phyloP scores from a whole-genome alignment of 1,284 basidiomycete species.

The Microbotryum silenes-acaulis region DNA sequence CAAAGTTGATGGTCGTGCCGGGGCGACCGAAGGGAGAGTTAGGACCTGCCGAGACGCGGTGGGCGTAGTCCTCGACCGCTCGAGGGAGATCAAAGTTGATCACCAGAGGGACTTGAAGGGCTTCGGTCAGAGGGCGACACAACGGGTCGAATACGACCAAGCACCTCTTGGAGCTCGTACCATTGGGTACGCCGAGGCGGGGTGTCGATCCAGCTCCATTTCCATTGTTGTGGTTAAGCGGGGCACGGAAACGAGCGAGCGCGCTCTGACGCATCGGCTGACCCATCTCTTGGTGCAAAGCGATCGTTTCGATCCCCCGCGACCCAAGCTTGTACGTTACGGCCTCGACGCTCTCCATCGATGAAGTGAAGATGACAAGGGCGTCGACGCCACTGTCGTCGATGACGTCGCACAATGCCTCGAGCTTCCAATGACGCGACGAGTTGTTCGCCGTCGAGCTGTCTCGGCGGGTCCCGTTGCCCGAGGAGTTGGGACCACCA shows the following conservation, averaged over 20 bases:
- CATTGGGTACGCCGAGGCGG: not conserved
- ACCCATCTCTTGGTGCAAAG: conserved; percentile 35
- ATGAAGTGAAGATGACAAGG: conserved; percentile 38
- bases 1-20: conserved; percentile 32
- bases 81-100: conserved; percentile 36
- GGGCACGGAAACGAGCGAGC: conserved; percentile 31
- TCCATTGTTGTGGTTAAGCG: no score
- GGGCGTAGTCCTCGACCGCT: conserved; percentile 32
- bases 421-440: conserved; percentile 83
- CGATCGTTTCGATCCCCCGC: conserved; percentile 40
- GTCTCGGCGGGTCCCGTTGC: conserved; percentile 19
- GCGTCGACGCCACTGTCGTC: conserved; percentile 58
- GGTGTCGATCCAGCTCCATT: conserved; percentile 5
- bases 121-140: conserved; percentile 28
- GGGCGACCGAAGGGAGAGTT: conserved; percentile 24
- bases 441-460: conserved; percentile 18
- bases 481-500: conserved; percentile 10
- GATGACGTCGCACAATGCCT: conserved; percentile 84
- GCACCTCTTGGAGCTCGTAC: conserved; percentile 27
- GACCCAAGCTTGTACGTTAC: conserved; percentile 41
- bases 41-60: conserved; percentile 29
- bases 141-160: conserved; percentile 36
- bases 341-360: conserved; percentile 38
- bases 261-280: conserved; percentile 24
- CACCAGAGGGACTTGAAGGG: conserved; percentile 34